phyloP scores from a whole-genome alignment of 2,329 filamentous ascomycete genomes.

The Thielaviopsis ethacetica region DNA sequence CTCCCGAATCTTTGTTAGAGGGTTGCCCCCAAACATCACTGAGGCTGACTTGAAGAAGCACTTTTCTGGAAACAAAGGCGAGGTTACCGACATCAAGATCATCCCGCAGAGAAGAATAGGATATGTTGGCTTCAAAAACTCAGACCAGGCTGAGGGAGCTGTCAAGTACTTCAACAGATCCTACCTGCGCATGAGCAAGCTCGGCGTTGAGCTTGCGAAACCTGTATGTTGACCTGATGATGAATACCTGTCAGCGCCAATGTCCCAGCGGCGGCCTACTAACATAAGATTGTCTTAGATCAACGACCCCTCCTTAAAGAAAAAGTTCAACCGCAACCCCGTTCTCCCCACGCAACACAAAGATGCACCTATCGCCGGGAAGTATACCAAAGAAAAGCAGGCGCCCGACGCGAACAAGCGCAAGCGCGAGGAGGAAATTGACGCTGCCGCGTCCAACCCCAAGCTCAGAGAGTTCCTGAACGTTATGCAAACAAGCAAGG shows the following conservation, averaged over 20 bases:
- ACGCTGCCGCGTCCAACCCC: slow-evolving; percentile 39
- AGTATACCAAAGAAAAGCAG: background rate
- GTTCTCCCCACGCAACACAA: background rate
- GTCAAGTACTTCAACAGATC: slow-evolving; percentile 92
- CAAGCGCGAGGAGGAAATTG: slow-evolving; percentile 42
- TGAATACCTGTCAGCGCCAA: background rate
- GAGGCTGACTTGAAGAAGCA: slow-evolving; percentile 79
- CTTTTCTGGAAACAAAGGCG: slow-evolving; percentile 55
- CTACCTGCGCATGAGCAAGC: slow-evolving; percentile 91
- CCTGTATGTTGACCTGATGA: slow-evolving; percentile 37
- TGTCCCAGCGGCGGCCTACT: background rate
- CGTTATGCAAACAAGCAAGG: slow-evolving; percentile 47
- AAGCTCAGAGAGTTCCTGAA: slow-evolving; percentile 78
- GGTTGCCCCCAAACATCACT: slow-evolving; percentile 69
- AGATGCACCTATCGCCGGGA: background rate
- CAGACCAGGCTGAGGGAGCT: slow-evolving; percentile 64
- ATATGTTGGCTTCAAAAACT: slow-evolving; percentile 82
- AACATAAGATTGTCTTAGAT: slow-evolving; percentile 9
- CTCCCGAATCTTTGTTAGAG: slow-evolving; percentile 64
- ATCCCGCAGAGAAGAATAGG: slow-evolving; percentile 82
- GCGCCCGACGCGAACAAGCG: slow-evolving; percentile 41
- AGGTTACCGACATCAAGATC: slow-evolving; percentile 83
- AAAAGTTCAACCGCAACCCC: background rate
- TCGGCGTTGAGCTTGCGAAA: slow-evolving; percentile 73
- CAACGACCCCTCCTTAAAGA: slow-evolving; percentile 11